Conservation (phyloP, 176 grass and related monocot genomes). For the Oryza nivara region DNA sequence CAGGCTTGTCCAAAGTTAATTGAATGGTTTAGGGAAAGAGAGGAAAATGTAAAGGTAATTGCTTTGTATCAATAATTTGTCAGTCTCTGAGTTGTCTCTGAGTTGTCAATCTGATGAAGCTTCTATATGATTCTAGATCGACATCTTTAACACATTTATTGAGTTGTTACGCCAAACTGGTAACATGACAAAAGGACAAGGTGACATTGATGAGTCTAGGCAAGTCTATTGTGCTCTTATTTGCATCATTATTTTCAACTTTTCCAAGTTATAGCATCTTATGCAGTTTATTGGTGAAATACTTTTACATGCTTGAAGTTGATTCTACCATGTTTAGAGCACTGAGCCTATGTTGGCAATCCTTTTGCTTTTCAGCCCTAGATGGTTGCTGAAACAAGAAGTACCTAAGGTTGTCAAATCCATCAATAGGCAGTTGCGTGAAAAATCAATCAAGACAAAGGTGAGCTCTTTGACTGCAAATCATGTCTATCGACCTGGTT, state of each 20-base stretch:
- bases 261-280: neutral
- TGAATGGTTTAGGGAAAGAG: constrained; percentile 93
- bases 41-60: constrained; percentile 98
- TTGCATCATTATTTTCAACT: neutral
- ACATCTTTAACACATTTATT: constrained; percentile 97
- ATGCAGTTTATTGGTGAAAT: constrained; percentile 10
- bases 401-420: constrained; percentile 96
- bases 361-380: constrained; percentile 61
- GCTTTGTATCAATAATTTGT: constrained; percentile 13
- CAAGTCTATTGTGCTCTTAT: constrained; percentile 14
- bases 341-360: constrained; percentile 1
- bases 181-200: constrained; percentile 88
- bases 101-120: constrained; percentile 45
- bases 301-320: neutral
- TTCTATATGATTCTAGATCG: constrained; percentile 71
- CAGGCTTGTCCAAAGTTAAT: constrained; percentile 98
- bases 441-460: constrained; percentile 99
- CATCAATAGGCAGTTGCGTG: constrained; percentile 90
- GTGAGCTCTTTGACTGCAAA: constrained; percentile 45
- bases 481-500: constrained; percentile 14
- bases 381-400: constrained; percentile 98
- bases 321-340: neutral
- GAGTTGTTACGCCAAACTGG: constrained; percentile 95
- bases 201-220: constrained; percentile 91
- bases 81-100: constrained; percentile 1